Evolutionary conservation across 148 eudicot species (phyloP), one percentile per base, ranked within the genome.

Genomic region (Diospyros lotus): DNA sequence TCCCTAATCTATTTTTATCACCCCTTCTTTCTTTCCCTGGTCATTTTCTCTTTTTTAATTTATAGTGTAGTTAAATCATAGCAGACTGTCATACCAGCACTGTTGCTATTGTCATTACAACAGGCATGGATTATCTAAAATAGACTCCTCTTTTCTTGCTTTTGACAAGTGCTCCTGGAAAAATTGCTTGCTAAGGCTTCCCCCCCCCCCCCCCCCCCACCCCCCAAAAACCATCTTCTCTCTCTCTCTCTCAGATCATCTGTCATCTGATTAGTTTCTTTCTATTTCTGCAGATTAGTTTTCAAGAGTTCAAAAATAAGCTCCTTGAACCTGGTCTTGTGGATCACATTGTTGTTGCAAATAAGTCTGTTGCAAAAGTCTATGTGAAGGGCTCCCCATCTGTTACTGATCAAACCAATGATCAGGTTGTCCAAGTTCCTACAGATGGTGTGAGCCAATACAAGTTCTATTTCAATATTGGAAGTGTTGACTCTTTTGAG

Each of bases 301-400:
- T 86, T 73, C 89, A 86, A 79, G 89, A 86, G 82, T 86, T 86
- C 80, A 86, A 80, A 72, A 86, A 79, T 75, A 83, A 83, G 85
- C 78, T 86, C 40, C 89, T 86, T 56, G 87, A 86, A 71, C 87
- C 89, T 71, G 89, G 85, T 52, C 58, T 86, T 18, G 89, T 86
- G 66, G 89, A 86, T 56, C 89, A 73, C 69, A 86, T 86, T 76
- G 82, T 83, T 64, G 85, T 86, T 55, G 72, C 76, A 4, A 81
- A 86, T 72, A 86, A 86, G 44, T 79, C 89, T 6, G 87, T 86
- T 56, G 89, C 89, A 2, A 86, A 81, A 81, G 87, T 86, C 46
- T 86, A 81, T 69, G 83, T 86, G 69, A 83, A 72, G 73, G 75
- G 54, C 53, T 77, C 85, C 50, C 77, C 79, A 40, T 58, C 80